Evolutionary conservation across 1,284 basidiomycete genomes (phyloP).

Genomic region (Sphagnurus paluster): DNA sequence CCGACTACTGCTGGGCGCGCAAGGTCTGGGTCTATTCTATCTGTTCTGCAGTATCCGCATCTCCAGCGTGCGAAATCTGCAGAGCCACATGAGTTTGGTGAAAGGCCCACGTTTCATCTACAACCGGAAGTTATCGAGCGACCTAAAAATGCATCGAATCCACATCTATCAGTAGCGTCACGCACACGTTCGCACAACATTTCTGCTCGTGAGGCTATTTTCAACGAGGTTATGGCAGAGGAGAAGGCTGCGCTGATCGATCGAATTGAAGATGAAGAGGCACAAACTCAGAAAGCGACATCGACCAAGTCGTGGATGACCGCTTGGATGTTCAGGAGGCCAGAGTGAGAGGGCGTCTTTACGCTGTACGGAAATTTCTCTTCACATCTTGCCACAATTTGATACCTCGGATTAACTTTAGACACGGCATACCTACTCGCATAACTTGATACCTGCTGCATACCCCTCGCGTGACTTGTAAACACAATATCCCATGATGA

Average conservation of each 20-base stretch:
- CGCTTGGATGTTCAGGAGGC: conserved; percentile 59
- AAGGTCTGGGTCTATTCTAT: conserved; percentile 40
- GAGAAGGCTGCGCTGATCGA: conserved; percentile 57
- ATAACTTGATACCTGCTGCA: conserved; percentile 22
- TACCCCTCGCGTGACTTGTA: conserved; percentile 18
- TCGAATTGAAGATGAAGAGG: conserved; percentile 52
- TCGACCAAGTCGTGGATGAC: conserved; percentile 56
- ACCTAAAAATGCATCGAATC: conserved; percentile 34
- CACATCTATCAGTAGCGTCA: conserved; percentile 35
- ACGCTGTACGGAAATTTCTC: conserved; percentile 24
- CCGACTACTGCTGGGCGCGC: conserved; percentile 20
- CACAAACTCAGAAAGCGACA: conserved; percentile 47
- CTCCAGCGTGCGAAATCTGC: conserved; percentile 27
- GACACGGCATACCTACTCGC: conserved; percentile 22
- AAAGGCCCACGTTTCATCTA: conserved; percentile 42
- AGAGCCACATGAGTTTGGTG: conserved; percentile 37
- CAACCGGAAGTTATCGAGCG: conserved; percentile 38
- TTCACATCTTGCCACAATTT: conserved; percentile 27
- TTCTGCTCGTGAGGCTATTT: conserved; percentile 59
- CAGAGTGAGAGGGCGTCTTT: conserved; percentile 20
- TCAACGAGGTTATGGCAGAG: conserved; percentile 65
- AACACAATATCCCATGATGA: conserved; percentile 15
- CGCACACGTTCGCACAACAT: conserved; percentile 36
- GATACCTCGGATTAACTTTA: conserved; percentile 38
- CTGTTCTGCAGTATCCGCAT: conserved; percentile 32